Evolutionary conservation across 1,139 yeast species (phyloP).

Genomic region (Pichia sorboxylosa): DNA sequence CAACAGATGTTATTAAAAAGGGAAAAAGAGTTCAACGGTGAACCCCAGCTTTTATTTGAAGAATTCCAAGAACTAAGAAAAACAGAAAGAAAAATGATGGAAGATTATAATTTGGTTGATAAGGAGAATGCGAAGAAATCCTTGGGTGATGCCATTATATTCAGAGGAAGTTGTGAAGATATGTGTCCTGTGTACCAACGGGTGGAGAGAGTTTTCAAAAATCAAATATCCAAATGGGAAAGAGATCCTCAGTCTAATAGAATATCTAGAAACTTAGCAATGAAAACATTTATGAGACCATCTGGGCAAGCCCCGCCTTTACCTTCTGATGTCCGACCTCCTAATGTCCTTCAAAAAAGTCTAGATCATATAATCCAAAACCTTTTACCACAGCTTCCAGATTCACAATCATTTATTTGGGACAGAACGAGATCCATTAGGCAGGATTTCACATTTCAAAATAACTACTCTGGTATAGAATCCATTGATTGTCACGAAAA

Average conservation of each 20-base stretch:
- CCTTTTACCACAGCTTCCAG: slow-evolving; percentile 58
- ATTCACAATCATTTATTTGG: slow-evolving; percentile 90
- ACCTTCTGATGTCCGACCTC: slow-evolving; percentile 96
- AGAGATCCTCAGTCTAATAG: slow-evolving; percentile 52
- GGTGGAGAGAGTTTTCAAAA: slow-evolving; percentile 77
- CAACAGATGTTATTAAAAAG: slow-evolving; percentile 35
- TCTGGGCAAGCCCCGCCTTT: slow-evolving; percentile 98
- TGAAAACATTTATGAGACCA: slow-evolving; percentile 92
- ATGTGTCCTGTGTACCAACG: slow-evolving; percentile 96
- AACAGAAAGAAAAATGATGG: slow-evolving; percentile 71
- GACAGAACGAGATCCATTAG: slow-evolving; percentile 96
- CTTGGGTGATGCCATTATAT: slow-evolving; percentile 73
- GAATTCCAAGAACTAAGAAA: slow-evolving; percentile 65
- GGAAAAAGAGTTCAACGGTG: slow-evolving; percentile 30
- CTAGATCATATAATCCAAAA: slow-evolving; percentile 59
- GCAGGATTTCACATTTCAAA: slow-evolving; percentile 94
- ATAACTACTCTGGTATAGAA: slow-evolving; percentile 86
- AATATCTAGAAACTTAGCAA: slow-evolving; percentile 54
- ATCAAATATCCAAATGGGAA: slow-evolving; percentile 74
- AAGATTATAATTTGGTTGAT: slow-evolving; percentile 71
- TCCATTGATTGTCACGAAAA: slow-evolving; percentile 88
- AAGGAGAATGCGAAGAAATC: slow-evolving; percentile 75
- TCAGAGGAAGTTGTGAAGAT: slow-evolving; percentile 79
- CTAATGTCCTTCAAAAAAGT: slow-evolving; percentile 54
- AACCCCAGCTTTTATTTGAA: slow-evolving; percentile 42